Evolutionary conservation across 2,329 filamentous ascomycete species (phyloP).

Genomic region (Chrysosporium queenslandicum): DNA sequence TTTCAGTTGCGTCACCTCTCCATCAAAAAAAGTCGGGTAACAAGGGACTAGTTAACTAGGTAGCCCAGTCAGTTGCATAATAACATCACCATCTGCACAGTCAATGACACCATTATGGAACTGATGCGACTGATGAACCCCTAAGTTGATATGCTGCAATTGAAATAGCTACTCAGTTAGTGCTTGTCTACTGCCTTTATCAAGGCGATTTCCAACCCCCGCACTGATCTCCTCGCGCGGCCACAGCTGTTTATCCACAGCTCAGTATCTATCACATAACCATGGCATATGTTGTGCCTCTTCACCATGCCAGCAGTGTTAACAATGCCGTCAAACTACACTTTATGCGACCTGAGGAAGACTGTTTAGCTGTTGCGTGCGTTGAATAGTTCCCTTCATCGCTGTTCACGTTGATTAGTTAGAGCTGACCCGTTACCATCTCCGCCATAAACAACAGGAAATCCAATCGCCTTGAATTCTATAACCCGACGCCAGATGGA

Average conservation of each 20-base stretch:
- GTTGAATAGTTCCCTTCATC: conserved; percentile 29
- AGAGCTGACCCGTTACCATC: background rate
- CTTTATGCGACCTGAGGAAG: conserved; percentile 62
- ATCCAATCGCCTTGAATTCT: conserved; percentile 77
- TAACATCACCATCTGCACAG: background rate
- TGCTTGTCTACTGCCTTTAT: too few species aligned
- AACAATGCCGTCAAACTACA: conserved; percentile 75
- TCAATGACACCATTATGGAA: background rate
- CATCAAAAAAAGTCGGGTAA: background rate
- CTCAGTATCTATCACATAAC: conserved; percentile 8
- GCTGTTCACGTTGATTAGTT: background rate
- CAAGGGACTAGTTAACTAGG: too few species aligned
- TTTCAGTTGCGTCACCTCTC: background rate
- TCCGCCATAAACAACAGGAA: conserved; percentile 53
- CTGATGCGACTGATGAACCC: background rate
- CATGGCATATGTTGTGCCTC: conserved; percentile 93
- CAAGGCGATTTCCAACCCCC: too few species aligned
- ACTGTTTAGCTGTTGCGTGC: conserved; percentile 81
- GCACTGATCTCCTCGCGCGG: too few species aligned
- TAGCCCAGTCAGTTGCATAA: too few species aligned
- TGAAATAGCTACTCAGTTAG: too few species aligned
- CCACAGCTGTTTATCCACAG: background rate
- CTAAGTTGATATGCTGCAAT: background rate
- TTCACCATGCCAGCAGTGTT: conserved; percentile 84
- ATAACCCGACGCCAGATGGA: conserved; percentile 52